A percentile compares a stretch with the other conserved stretches of the same genome.
These are phyloP conservation scores for Nicotiana knightiana DNA, from an alignment of 257 asterid species.

Conservation along the genomic window DNA sequence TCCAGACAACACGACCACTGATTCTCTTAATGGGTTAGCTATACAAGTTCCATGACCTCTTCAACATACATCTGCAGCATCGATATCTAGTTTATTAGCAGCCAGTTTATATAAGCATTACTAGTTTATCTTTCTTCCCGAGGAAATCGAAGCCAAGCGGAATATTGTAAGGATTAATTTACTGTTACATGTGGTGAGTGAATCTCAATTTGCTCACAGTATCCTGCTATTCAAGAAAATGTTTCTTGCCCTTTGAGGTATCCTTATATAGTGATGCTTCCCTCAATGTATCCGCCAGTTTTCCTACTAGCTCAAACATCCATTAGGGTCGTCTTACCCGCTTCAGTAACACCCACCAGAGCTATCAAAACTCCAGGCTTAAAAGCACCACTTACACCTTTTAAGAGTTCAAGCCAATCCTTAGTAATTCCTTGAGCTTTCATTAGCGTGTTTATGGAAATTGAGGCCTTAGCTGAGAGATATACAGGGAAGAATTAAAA, in stretches of 20 bases:
- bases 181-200: slow-evolving; percentile 31
- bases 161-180: slow-evolving; percentile 37
- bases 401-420: slow-evolving; percentile 32
- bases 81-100: not conserved
- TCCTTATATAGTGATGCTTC: slow-evolving; percentile 46
- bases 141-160: slow-evolving; percentile 49
- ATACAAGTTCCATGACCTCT: slow-evolving; percentile 62
- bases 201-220: slow-evolving; percentile 52
- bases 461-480: no score
- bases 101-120: not conserved
- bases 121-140: slow-evolving; percentile 31
- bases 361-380: slow-evolving; percentile 56
- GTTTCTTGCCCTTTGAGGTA: slow-evolving; percentile 51
- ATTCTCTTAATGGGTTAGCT: slow-evolving; percentile 36
- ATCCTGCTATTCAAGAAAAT: slow-evolving; percentile 47
- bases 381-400: slow-evolving; percentile 44
- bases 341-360: slow-evolving; percentile 61
- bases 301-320: slow-evolving; percentile 54
- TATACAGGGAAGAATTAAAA: no score
- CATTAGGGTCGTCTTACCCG: slow-evolving; percentile 57
- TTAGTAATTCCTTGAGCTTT: slow-evolving; percentile 36
- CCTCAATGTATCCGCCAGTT: slow-evolving; percentile 50
- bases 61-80: slow-evolving; percentile 41
- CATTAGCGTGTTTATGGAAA: slow-evolving; percentile 10
- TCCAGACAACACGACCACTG: slow-evolving; percentile 52